Evolutionary conservation across 2,329 filamentous ascomycete genomes (phyloP), one percentile per base, ranked within the genome.

Genomic region (Elsinoe arachidis): DNA sequence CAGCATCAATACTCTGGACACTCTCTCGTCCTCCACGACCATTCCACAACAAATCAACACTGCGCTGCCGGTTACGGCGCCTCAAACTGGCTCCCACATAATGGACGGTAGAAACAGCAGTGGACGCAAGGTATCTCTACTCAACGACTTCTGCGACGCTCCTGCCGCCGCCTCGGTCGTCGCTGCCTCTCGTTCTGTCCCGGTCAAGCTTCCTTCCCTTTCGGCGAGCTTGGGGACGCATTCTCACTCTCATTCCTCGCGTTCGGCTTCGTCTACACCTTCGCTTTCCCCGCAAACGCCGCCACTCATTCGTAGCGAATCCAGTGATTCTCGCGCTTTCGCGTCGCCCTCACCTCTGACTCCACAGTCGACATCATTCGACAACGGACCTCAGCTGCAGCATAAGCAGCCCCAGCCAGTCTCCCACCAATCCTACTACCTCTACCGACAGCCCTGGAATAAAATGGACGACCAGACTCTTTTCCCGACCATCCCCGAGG

Each of bases 91-190:
- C 65, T 63, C 55, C 60, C 66, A 63, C 68, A 70, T 70, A 59
- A 78, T 78, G 76, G 75, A 78, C 74, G 75, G 74, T 70, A 77
- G 72, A 70, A 75, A 78, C 67, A 72, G 73, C 64, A 72, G 68
- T 62, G 75, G 75, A 68, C 73, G 74, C 66, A 74, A 71, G 66
- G 74, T 78, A 67, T 77, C 75, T 66, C 70, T 78, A 65, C 70
- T 78, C 68, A 78, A 77, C 72, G 74, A 76, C 67, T 71, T 69
- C 67, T 63, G 64, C 61, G 57, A 35, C 19, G 39, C 49, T 46
- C 44, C 37, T 34, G 44, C 55, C 53, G 56, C 58, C 57, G 57
- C 52, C 58, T 51, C 55, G 26, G 26, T 30, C 26, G 26, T 56
- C 53, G 56, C 58, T 58, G 57, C 52, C 58, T 51, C 55, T 53